Conservation (phyloP, 2,329 filamentous ascomycete genomes). For the Trichoderma aggressivum region DNA sequence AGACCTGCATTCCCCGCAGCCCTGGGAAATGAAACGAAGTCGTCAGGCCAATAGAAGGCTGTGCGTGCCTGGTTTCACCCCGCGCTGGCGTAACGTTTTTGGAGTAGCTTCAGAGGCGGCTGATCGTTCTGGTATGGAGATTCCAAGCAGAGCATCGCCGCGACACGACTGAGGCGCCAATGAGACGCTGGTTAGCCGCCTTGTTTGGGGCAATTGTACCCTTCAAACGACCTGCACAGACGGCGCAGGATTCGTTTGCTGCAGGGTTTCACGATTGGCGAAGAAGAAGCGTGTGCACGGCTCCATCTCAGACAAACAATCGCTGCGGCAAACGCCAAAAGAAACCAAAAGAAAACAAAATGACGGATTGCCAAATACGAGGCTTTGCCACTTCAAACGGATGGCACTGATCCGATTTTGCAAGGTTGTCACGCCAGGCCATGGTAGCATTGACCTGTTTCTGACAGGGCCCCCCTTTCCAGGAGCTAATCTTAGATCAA, state of each 20-base stretch:
- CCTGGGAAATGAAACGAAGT: slow-evolving; percentile 8
- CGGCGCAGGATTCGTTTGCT: background rate
- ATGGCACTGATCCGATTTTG: background rate
- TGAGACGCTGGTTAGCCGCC: background rate
- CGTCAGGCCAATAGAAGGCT: background rate
- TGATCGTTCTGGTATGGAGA: background rate
- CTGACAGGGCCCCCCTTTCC: background rate
- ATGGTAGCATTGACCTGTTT: background rate
- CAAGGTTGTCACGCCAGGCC: background rate
- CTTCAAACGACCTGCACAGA: background rate
- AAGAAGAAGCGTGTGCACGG: background rate
- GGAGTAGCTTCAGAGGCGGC: background rate
- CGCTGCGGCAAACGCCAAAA: background rate
- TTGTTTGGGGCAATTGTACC: background rate
- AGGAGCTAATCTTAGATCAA: background rate
- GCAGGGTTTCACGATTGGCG: background rate
- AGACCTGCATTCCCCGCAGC: slow-evolving; percentile 8
- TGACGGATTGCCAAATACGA: background rate
- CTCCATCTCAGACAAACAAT: background rate
- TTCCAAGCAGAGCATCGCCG: background rate
- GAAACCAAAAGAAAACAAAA: no score
- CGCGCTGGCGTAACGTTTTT: slow-evolving; percentile 5
- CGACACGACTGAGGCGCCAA: slow-evolving; percentile 3
- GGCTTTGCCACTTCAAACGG: background rate
- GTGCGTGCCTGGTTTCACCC: slow-evolving; percentile 5